Conservation (phyloP, 163 green algal genomes). For the Scenedesmus sp. region DNA sequence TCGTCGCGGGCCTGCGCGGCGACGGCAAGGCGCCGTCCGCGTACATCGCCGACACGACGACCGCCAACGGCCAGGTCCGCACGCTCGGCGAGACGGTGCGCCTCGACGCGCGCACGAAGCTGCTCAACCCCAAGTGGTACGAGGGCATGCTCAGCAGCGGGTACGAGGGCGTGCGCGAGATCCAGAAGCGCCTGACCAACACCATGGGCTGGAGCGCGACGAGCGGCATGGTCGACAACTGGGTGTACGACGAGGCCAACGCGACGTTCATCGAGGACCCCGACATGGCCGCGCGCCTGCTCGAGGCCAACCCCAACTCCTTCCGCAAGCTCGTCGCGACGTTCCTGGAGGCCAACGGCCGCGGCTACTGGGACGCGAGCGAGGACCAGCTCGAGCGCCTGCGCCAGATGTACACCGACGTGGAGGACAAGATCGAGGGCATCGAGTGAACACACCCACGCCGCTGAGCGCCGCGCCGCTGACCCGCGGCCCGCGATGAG, state of each 20-base stretch:
- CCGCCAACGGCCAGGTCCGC: slow-evolving; percentile 97
- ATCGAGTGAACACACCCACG: slow-evolving; percentile 77
- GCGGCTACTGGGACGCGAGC: slow-evolving; percentile 96
- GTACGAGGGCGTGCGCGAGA: slow-evolving; percentile 99
- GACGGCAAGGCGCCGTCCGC: slow-evolving; percentile 89
- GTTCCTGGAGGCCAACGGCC: slow-evolving; percentile 98
- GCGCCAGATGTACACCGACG: slow-evolving; percentile 95
- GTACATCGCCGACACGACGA: slow-evolving; percentile 99
- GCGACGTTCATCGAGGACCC: slow-evolving; percentile 97
- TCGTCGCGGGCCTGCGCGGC: slow-evolving; percentile 87
- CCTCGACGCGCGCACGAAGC: slow-evolving; percentile 98
- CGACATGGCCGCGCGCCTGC: slow-evolving; percentile 95
- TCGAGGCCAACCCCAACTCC: slow-evolving; percentile 98
- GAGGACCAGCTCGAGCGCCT: slow-evolving; percentile 95
- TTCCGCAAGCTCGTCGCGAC: slow-evolving; percentile 99
- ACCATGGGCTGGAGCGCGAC: slow-evolving; percentile 99
- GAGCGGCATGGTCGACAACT: slow-evolving; percentile 94
- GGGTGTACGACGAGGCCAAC: slow-evolving; percentile 99
- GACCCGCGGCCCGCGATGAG: too few relatives aligned
- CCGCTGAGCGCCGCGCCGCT: background rate
- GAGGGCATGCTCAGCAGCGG: slow-evolving; percentile 96
- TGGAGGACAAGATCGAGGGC: slow-evolving; percentile 99
- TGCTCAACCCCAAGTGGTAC: slow-evolving; percentile 99
- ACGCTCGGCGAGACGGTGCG: slow-evolving; percentile 95
- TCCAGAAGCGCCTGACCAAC: slow-evolving; percentile 99